These are phyloP conservation scores for Podospora pseudopauciseta DNA, from an alignment of 495 filamentous ascomycete species.

Conservation along the genomic window DNA sequence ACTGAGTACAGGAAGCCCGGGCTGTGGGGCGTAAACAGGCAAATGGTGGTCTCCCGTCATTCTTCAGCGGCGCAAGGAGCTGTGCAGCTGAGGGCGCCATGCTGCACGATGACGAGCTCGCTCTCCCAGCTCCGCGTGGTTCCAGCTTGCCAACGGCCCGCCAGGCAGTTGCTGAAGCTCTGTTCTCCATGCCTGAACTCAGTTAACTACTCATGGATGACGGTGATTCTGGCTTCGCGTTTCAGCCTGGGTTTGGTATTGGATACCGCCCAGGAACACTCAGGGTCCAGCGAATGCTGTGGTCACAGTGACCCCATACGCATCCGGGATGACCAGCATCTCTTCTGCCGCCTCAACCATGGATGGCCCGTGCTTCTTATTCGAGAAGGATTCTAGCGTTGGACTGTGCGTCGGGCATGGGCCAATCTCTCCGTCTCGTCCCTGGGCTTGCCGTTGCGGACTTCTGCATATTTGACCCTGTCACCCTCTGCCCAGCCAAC, in stretches of 20 bases:
- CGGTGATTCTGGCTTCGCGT: background rate
- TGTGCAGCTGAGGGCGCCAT: background rate
- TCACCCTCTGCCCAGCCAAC: background rate
- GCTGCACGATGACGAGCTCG: background rate
- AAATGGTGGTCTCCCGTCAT: background rate
- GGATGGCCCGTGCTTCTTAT: slow-evolving; percentile 15
- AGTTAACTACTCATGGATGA: background rate
- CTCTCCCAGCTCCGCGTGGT: background rate
- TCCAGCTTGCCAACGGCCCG: background rate
- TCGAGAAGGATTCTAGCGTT: slow-evolving; percentile 35
- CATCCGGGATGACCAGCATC: slow-evolving; percentile 17
- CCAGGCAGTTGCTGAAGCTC: background rate
- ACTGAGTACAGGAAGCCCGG: background rate
- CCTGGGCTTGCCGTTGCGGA: background rate
- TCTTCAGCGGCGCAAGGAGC: background rate
- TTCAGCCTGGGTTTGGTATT: slow-evolving; percentile 13
- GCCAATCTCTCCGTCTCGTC: slow-evolving; percentile 16
- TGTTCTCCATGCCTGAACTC: no score
- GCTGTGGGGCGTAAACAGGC: background rate
- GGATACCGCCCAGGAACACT: slow-evolving; percentile 17
- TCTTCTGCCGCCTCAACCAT: slow-evolving; percentile 24
- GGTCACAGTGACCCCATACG: slow-evolving; percentile 16
- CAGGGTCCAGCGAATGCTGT: slow-evolving; percentile 7
- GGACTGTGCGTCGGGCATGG: slow-evolving; percentile 23
- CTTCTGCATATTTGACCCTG: background rate